A percentile compares a stretch with the other conserved stretches of the same genome.
Evolutionary conservation across 257 asterid genomes (phyloP).

Genomic region (Solanum chmielewskii): DNA sequence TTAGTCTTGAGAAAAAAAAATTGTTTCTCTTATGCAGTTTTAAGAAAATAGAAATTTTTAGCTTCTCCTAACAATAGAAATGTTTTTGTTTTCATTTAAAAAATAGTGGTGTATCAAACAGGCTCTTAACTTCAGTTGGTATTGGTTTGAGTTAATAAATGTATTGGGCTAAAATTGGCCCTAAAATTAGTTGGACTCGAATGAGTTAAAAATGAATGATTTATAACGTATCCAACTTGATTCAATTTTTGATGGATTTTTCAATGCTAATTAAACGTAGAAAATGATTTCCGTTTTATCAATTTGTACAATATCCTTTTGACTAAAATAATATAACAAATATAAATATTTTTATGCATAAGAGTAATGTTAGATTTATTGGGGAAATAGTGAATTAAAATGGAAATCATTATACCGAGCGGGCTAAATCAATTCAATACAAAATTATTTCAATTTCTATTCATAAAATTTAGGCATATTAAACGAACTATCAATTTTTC

Average conservation of each 20-base stretch:
- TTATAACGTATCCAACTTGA: background rate
- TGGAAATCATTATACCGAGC: background rate
- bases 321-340: background rate
- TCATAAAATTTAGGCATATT: background rate
- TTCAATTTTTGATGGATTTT: background rate
- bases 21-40: no score
- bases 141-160: background rate
- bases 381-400: background rate
- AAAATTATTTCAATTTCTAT: background rate
- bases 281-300: accelerated
- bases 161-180: background rate
- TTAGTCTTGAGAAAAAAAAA: no score
- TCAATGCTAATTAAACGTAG: background rate
- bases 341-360: background rate
- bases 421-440: background rate
- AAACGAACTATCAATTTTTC: no score
- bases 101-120: no score
- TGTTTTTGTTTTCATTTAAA: no score
- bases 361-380: background rate
- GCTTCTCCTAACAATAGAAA: no score
- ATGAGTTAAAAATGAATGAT: background rate
- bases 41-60: no score
- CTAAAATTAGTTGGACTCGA: no score
- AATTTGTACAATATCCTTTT: background rate
- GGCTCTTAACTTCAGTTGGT: no score